A percentile compares a stretch with the other conserved stretches of the same genome.
phyloP scores from a whole-genome alignment of 1,139 yeast genomes.

The Suhomyces bolitotheri region DNA sequence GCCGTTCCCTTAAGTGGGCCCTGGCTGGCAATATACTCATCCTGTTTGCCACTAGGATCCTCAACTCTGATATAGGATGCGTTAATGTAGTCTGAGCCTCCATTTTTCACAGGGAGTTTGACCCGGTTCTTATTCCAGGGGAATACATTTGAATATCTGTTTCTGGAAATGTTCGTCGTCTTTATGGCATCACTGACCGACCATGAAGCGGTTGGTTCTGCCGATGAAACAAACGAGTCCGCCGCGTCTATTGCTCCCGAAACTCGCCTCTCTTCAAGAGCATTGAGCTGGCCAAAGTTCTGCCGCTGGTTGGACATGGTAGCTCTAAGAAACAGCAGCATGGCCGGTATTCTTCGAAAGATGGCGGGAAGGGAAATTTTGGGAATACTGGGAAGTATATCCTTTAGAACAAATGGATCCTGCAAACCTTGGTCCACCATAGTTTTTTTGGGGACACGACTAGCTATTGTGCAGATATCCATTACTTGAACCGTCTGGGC shows the following conservation, averaged over 20 bases:
- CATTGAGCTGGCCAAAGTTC: constrained; percentile 18
- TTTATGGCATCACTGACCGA: constrained; percentile 23
- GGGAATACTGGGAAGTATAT: constrained; percentile 3
- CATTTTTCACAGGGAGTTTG: constrained; percentile 24
- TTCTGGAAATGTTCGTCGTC: constrained; percentile 25
- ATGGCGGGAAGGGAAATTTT: constrained; percentile 15
- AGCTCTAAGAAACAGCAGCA: constrained; percentile 16
- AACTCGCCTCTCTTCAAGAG: constrained; percentile 14
- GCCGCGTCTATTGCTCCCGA: constrained; percentile 7
- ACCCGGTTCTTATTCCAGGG: constrained; percentile 46
- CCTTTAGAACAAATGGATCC: constrained; percentile 2
- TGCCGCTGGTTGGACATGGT: constrained; percentile 13
- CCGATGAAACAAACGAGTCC: neutral
- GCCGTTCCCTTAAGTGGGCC: constrained; percentile 68
- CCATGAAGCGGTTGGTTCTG: constrained; percentile 17
- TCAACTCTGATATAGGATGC: constrained; percentile 38
- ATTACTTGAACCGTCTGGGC: neutral
- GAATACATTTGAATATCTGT: constrained; percentile 44
- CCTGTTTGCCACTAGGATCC: constrained; percentile 6
- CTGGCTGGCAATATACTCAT: constrained; percentile 43
- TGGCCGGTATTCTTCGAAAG: constrained; percentile 10
- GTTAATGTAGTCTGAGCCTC: constrained; percentile 39
- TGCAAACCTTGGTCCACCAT: constrained; percentile 1
- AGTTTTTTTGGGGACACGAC: constrained; percentile 7
- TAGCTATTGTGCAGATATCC: neutral